Evolutionary conservation across 1,284 basidiomycete genomes (phyloP), one percentile per base, ranked within the genome.

Genomic region (Boletus semigastroideus): DNA sequence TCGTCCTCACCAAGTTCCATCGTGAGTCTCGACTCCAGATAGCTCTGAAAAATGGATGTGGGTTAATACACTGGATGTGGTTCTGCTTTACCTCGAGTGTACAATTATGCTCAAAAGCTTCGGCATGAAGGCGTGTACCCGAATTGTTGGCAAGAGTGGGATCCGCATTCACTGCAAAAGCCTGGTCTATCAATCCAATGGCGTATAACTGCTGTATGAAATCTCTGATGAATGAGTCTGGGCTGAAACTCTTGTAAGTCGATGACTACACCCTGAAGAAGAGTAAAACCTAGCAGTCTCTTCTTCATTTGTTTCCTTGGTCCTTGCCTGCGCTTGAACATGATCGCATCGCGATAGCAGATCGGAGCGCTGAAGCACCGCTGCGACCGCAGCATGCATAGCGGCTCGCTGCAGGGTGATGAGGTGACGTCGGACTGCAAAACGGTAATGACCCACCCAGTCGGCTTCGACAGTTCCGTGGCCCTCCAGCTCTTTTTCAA

Each of bases 1-100:
- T 90, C 86, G 9, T 78, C 77, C 7, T 77, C 60, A 49, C 68
- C 74, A 13, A 70, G 65, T 22, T 90, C 88, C 19, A 75, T 66
- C 2, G 73, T 72, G n/a, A 91, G 63, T 63, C 79, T 86, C 6
- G 73, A 74, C 42, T 84, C 82, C 4, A 91, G 62, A 61, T 82
- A 87, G 14, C 72, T 55, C 87, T 90, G 55, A 17, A 48, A 42
- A 38, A 31, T 39, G 9, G 11, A 39, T 20, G 40, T 59, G 20
- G 17, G 43, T 27, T 8, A 44, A 51, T 12, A 31, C 27, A 31
- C 20, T 22, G 31, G 36, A 34, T n/a, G 42, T 42, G 13, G 31
- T 48, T 16, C 31, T 34, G 33, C 44, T 40, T 63, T 54, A 85
- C 86, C 61, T 79, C 76, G 3, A 86, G 64, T 43, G 83, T 82